Conservation (phyloP, 1,284 basidiomycete genomes). For the Inonotus obliquus region DNA sequence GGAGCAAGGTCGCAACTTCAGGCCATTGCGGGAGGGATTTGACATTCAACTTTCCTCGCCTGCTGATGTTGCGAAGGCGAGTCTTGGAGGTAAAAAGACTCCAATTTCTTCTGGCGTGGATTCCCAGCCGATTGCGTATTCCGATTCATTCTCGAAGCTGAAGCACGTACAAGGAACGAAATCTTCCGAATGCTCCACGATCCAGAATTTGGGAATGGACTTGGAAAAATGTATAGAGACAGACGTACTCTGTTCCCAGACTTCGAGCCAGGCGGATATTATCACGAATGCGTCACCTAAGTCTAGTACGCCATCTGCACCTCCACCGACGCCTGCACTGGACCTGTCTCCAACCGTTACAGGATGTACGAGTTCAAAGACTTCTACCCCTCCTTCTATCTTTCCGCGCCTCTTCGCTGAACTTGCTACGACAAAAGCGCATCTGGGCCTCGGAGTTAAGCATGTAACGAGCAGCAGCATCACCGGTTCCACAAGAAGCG, state of each 20-base stretch:
- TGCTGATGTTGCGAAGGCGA: background rate
- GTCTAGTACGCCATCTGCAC: background rate
- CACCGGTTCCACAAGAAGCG: background rate
- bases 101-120: background rate
- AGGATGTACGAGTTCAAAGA: background rate
- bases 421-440: background rate
- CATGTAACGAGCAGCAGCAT: background rate
- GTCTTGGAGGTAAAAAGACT: background rate
- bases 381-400: background rate
- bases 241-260: too few species aligned
- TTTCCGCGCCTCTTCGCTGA: constrained; percentile 6
- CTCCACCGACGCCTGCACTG: background rate
- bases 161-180: background rate
- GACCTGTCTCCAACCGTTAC: background rate
- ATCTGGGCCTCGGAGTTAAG: background rate
- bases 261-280: background rate
- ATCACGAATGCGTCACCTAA: background rate
- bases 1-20: background rate
- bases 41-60: background rate
- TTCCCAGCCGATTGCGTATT: background rate
- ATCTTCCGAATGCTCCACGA: background rate
- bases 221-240: background rate
- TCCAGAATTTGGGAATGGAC: background rate
- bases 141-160: background rate
- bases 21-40: background rate